A percentile compares a stretch with the other conserved stretches of the same genome.
phyloP scores from a whole-genome alignment of 257 asterid genomes.

The Thymus quinquecostatus region DNA sequence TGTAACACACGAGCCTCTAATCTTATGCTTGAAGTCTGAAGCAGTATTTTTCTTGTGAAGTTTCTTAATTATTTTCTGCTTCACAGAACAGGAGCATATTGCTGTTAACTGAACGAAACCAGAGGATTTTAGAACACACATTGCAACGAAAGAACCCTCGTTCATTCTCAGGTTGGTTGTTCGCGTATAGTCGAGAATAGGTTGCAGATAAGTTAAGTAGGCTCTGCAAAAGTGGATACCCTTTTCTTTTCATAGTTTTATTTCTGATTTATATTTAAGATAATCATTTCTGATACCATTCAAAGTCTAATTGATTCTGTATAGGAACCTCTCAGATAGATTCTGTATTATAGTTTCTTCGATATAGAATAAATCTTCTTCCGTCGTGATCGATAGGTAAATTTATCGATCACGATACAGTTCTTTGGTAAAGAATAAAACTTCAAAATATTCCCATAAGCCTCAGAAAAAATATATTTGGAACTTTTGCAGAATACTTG shows the following conservation, averaged over 20 bases:
- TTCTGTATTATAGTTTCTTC: constrained; percentile 12
- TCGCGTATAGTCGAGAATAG: constrained; percentile 11
- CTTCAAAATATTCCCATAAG: no score
- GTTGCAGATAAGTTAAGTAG: constrained; percentile 1
- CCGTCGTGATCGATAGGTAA: not conserved
- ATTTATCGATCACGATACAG: not conserved
- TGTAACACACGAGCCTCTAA: not conserved
- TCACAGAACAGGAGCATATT: not conserved
- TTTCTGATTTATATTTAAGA: not conserved
- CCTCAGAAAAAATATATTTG: no score
- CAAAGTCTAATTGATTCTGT: constrained; percentile 37
- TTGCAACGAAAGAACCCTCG: not conserved
- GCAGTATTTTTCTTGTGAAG: not conserved
- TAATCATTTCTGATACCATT: not conserved
- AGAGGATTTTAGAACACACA: not conserved
- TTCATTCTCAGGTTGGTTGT: not conserved
- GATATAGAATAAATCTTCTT: constrained; percentile 19
- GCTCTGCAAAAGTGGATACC: not conserved
- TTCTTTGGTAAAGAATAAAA: constrained; percentile 2
- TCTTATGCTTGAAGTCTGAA: not conserved
- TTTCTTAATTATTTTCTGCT: not conserved
- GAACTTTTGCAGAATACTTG: no score
- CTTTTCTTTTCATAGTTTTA: not conserved
- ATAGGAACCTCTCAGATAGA: constrained; percentile 40
- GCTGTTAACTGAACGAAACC: constrained; percentile 4